These are phyloP conservation scores for Aureobasidium sp. DNA, from an alignment of 2,329 filamentous ascomycete genomes.

Conservation along the genomic window DNA sequence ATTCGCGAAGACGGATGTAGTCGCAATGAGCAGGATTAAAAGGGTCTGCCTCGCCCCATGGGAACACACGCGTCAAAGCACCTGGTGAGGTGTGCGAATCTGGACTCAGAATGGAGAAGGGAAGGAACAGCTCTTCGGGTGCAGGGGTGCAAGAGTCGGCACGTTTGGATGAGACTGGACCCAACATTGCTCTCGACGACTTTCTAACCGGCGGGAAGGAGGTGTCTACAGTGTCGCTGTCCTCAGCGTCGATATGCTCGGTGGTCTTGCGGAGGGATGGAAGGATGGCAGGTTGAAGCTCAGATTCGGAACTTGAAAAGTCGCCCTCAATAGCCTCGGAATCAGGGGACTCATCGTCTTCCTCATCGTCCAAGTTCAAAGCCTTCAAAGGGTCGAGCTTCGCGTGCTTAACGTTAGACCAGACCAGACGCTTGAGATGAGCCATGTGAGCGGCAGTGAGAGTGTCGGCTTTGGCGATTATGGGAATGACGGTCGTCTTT, in stretches of 20 bases:
- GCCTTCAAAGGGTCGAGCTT: conserved; percentile 83
- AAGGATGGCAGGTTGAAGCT: conserved; percentile 30
- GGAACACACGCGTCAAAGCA: conserved; percentile 76
- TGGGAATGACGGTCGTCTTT: conserved; percentile 90
- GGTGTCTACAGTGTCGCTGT: conserved; percentile 27
- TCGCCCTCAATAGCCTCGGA: conserved; percentile 38
- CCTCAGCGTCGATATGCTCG: conserved; percentile 15
- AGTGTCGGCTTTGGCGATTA: conserved; percentile 94
- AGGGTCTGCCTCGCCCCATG: conserved; percentile 95
- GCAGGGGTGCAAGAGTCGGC: conserved; percentile 25
- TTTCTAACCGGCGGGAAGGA: conserved; percentile 28
- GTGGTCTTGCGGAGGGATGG: conserved; percentile 24
- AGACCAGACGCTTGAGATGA: conserved; percentile 82
- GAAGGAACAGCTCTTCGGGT: conserved; percentile 58
- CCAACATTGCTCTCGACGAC: conserved; percentile 16
- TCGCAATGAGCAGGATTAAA: conserved; percentile 90
- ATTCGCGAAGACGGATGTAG: conserved; percentile 81
- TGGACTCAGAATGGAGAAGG: conserved; percentile 87
- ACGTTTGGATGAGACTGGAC: conserved; percentile 13
- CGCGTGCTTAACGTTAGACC: conserved; percentile 75
- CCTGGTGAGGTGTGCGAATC: conserved; percentile 68
- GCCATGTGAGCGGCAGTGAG: conserved; percentile 94
- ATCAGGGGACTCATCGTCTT: conserved; percentile 46
- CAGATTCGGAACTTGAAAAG: conserved; percentile 31
- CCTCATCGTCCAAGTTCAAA: conserved; percentile 68